Evolutionary conservation across 805 yeast species (phyloP).

Genomic region (Danielozyma ontarioensis): DNA sequence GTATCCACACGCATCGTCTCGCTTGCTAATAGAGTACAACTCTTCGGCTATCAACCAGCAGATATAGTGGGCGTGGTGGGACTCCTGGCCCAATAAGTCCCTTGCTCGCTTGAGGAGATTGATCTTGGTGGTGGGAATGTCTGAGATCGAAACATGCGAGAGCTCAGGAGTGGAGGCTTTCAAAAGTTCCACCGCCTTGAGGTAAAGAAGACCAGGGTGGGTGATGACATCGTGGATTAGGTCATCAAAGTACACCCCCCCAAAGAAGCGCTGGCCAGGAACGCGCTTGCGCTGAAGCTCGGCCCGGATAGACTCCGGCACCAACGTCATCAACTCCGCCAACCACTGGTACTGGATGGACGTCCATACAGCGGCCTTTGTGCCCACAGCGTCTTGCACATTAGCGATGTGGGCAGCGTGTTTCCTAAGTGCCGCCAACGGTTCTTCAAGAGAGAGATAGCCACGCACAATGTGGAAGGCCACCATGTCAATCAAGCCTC

Average conservation of each 20-base stretch:
- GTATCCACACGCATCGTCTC: slow-evolving; percentile 35
- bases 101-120: slow-evolving; percentile 17
- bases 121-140: slow-evolving; percentile 12
- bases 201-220: slow-evolving; percentile 24
- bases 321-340: slow-evolving; percentile 49
- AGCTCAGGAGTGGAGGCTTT: slow-evolving; percentile 33
- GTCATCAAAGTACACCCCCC: slow-evolving; percentile 29
- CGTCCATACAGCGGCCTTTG: slow-evolving; percentile 43
- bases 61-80: slow-evolving; percentile 19
- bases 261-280: slow-evolving; percentile 16
- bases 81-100: slow-evolving; percentile 1
- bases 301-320: slow-evolving; percentile 38
- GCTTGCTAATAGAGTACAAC: slow-evolving; percentile 24
- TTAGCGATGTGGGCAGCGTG: slow-evolving; percentile 60
- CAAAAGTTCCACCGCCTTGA: slow-evolving; percentile 17
- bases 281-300: slow-evolving; percentile 1
- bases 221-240: slow-evolving; percentile 18
- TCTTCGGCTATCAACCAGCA: slow-evolving; percentile 51
- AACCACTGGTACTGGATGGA: slow-evolving; percentile 62
- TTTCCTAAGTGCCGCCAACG: slow-evolving; percentile 55
- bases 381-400: slow-evolving; percentile 34
- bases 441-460: slow-evolving; percentile 53
- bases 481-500: slow-evolving; percentile 52
- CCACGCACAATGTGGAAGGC: slow-evolving; percentile 61
- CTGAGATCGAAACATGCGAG: slow-evolving; percentile 5